Evolutionary conservation across 2,329 filamentous ascomycete species (phyloP), one percentile per base, ranked within the genome.

Genomic region (Fusarium nygamai): DNA sequence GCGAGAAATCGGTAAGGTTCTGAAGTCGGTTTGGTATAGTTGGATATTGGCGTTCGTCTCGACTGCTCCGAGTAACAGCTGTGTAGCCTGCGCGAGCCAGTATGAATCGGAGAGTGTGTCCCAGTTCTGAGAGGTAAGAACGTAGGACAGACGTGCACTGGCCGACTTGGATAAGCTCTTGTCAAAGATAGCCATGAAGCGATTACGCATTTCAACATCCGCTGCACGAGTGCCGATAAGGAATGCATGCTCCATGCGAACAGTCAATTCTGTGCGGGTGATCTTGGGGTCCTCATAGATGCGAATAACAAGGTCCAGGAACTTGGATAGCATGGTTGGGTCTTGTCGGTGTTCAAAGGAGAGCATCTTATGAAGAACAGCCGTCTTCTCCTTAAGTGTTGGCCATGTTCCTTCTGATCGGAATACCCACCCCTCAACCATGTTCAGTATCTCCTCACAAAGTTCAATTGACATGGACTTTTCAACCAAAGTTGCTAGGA

Each of bases 261-360:
- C 97, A 0, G 96, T 98, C 61, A 99, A 88, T 83, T 99, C 96
- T 0, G 96, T 98, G 38, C 95, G 90, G 2, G 95, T 95, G 72
- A 99, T 96, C 84, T 97, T 98, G 1, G 95, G 94, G 79, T 99
- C 96, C 80, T 99, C 97, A 81, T 99, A 99, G 68, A 99, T 98
- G 56, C 95, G 92, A 76, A 99, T 97, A 33, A 99, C 96, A 33
- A 99, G 90, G 74, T 98, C 94, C 67, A 99, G 87, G 85, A 98
- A 99, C 80, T 96, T 96, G 76, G 92, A 95, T 65, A 99, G 87
- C 85, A 99, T 92, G 1, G 92, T 94, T 38, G 92, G 90, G 80
- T 98, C 96, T 34, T 89, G 85, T 44, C 96, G 90, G 65, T 94
- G 91, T 83, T 99, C 96, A 76, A 99, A 99, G 0, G 95, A 92